A percentile compares a stretch with the other conserved stretches of the same genome.
Evolutionary conservation across 371 early-diverging fungal species (phyloP).

Genomic region (Quaeritorhiza haematococci): DNA sequence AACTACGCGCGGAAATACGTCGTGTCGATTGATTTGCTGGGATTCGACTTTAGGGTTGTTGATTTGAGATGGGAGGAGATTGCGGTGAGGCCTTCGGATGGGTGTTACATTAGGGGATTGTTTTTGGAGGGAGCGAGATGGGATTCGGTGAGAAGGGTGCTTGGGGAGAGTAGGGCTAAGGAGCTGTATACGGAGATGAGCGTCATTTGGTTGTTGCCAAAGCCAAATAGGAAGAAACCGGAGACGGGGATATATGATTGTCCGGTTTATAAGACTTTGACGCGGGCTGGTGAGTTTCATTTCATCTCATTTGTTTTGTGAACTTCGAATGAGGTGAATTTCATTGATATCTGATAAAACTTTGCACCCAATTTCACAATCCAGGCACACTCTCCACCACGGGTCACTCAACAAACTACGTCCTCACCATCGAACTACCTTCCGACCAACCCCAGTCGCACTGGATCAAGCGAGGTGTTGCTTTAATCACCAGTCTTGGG

Average conservation of each 20-base stretch:
- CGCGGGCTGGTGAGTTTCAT: constrained; percentile 40
- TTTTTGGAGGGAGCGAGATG: constrained; percentile 54
- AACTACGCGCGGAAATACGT: constrained; percentile 52
- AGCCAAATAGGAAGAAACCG: constrained; percentile 45
- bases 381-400: constrained; percentile 54
- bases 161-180: constrained; percentile 47
- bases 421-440: constrained; percentile 51
- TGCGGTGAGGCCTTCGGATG: constrained; percentile 42
- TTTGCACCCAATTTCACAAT: no score
- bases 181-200: constrained; percentile 54
- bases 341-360: neutral
- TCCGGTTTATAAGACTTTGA: constrained; percentile 54
- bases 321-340: neutral
- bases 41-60: constrained; percentile 46
- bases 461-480: constrained; percentile 56
- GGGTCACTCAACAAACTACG: constrained; percentile 59
- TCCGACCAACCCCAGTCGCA: constrained; percentile 40
- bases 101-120: constrained; percentile 52
- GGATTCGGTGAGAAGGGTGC: constrained; percentile 29
- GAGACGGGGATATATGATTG: constrained; percentile 47
- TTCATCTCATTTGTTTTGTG: neutral
- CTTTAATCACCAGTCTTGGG: constrained; percentile 39
- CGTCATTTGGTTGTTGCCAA: constrained; percentile 51
- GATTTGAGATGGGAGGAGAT: constrained; percentile 46
- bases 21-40: constrained; percentile 45